Conservation (phyloP, 352 stramenopile species). For the Plasmopara muralis region DNA sequence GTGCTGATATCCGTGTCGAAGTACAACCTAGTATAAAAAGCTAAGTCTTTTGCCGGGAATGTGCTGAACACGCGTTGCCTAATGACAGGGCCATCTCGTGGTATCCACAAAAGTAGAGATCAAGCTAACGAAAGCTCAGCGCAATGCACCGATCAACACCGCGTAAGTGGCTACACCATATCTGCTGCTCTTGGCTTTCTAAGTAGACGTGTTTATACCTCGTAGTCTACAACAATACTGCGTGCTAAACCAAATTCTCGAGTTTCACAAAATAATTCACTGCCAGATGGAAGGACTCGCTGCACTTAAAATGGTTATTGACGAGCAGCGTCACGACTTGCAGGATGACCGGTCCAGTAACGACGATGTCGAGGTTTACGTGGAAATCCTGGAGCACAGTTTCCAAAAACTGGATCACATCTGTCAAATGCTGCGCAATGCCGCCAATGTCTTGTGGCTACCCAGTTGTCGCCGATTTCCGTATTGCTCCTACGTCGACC, state of each 20-base stretch:
- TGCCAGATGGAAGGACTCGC: conserved; percentile 43
- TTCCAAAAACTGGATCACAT: conserved; percentile 46
- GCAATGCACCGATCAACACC: conserved; percentile 40
- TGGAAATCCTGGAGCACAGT: conserved; percentile 44
- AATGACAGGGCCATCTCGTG: conserved; percentile 61
- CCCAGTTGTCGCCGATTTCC: conserved; percentile 73
- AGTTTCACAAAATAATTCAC: conserved; percentile 70
- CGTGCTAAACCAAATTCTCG: conserved; percentile 79
- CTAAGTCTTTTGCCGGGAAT: too few relatives aligned
- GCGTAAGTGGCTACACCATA: conserved; percentile 27
- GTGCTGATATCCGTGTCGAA: conserved; percentile 67
- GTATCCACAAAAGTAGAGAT: conserved; percentile 64
- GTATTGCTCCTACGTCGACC: conserved; percentile 72
- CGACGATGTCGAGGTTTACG: conserved; percentile 47
- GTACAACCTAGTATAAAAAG: conserved; percentile 11
- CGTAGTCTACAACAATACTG: conserved; percentile 72
- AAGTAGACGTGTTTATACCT: neutral
- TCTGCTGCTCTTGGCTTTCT: neutral
- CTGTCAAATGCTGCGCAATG: conserved; percentile 61
- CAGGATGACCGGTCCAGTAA: conserved; percentile 29
- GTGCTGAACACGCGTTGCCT: conserved; percentile 8
- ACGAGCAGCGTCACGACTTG: conserved; percentile 35
- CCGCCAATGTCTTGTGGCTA: conserved; percentile 62
- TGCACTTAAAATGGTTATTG: conserved; percentile 44
- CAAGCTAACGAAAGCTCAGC: conserved; percentile 52